Evolutionary conservation across 2,329 filamentous ascomycete genomes (phyloP).

Genomic region (Celoporthe dispersa): DNA sequence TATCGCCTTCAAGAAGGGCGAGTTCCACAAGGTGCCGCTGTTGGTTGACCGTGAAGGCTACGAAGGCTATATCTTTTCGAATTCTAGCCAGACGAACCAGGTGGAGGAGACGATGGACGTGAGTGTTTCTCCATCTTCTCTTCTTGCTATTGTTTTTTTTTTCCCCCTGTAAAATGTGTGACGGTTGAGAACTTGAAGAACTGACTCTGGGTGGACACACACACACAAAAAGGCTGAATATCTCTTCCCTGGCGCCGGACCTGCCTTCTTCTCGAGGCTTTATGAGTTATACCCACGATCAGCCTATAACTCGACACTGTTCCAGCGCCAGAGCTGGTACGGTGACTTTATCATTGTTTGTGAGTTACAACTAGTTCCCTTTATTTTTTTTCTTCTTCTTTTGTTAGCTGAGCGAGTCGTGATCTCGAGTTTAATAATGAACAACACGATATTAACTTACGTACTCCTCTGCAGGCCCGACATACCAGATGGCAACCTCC

Average conservation of each 20-base stretch:
- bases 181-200: not conserved
- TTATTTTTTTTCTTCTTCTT: too few relatives aligned
- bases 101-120: constrained; percentile 20
- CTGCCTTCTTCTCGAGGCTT: constrained; percentile 21
- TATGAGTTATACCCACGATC: constrained; percentile 21
- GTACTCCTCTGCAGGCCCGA: constrained; percentile 2
- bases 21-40: constrained; percentile 57
- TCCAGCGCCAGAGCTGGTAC: constrained; percentile 21
- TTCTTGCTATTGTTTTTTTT: too few relatives aligned
- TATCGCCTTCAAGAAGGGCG: constrained; percentile 47
- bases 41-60: constrained; percentile 38
- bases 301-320: constrained; percentile 16
- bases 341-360: constrained; percentile 23
- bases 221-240: constrained; percentile 6
- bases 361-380: not conserved
- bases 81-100: constrained; percentile 17
- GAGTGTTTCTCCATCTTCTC: not conserved
- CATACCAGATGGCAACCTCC: constrained; percentile 19
- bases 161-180: too few relatives aligned
- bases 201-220: not conserved
- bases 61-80: constrained; percentile 17
- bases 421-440: too few relatives aligned
- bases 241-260: constrained; percentile 18
- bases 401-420: too few relatives aligned
- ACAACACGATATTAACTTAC: not conserved